Percentiles rank a stretch among this genome's conserved stretches.
phyloP scores from a whole-genome alignment of 768 basidiomycete genomes.

The Auricularia sp. region DNA sequence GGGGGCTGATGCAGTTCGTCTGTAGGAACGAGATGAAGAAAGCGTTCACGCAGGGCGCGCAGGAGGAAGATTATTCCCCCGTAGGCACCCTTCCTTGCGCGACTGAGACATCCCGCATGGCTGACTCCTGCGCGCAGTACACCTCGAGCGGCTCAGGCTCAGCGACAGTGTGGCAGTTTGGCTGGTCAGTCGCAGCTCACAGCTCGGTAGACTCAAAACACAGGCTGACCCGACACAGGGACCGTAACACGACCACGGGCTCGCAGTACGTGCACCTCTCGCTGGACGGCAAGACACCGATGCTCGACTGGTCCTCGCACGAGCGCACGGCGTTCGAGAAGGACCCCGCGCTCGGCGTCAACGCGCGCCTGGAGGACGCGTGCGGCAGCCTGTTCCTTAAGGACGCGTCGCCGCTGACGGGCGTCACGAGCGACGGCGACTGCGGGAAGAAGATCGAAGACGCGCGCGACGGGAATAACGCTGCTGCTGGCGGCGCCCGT shows the following conservation, averaged over 20 bases:
- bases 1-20: too few relatives aligned
- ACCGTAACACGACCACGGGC: not conserved
- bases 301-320: not conserved
- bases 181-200: not conserved
- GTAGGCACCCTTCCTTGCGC: too few relatives aligned
- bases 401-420: not conserved
- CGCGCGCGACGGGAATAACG: not conserved
- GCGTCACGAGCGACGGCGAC: not conserved
- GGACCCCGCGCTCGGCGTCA: not conserved
- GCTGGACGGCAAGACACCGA: not conserved
- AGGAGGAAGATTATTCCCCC: not conserved
- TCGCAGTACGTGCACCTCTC: not conserved
- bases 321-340: not conserved
- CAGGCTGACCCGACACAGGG: not conserved
- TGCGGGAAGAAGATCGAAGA: not conserved
- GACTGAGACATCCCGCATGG: too few relatives aligned
- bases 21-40: not conserved
- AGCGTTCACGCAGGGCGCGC: not conserved
- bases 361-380: not conserved
- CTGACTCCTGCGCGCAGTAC: not conserved
- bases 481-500: not conserved
- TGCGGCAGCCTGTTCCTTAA: not conserved
- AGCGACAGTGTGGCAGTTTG: not conserved
- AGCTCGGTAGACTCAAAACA: not conserved
- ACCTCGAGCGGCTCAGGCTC: not conserved